These are phyloP conservation scores for Moricandia arvensis DNA, from an alignment of 345 rosid genomes.

Conservation along the genomic window DNA sequence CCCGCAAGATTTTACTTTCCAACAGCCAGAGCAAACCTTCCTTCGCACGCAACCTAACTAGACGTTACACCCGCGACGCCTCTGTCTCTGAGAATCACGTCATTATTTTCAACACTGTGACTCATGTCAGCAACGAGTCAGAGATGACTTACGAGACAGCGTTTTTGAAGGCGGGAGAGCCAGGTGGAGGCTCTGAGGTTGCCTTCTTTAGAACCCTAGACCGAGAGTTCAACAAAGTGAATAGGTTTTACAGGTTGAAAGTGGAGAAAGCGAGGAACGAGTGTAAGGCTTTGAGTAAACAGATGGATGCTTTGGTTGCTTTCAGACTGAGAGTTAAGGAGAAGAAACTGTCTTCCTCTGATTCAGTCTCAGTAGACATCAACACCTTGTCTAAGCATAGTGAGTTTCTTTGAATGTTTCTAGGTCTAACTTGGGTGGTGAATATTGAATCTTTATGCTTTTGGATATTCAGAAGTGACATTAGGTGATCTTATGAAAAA, in stretches of 20 bases:
- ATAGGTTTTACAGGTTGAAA: slow-evolving; percentile 29
- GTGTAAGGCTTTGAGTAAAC: slow-evolving; percentile 26
- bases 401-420: slow-evolving; percentile 4
- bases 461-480: slow-evolving; percentile 4
- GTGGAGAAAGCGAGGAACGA: slow-evolving; percentile 23
- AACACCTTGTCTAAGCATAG: slow-evolving; percentile 26
- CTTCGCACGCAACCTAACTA: slow-evolving; percentile 42
- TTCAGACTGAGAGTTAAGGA: slow-evolving; percentile 50
- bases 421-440: background rate
- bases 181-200: slow-evolving; percentile 41
- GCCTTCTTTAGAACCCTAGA: slow-evolving; percentile 44
- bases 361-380: slow-evolving; percentile 23
- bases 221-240: slow-evolving; percentile 43
- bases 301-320: slow-evolving; percentile 56
- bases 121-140: background rate
- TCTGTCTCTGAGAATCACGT: slow-evolving; percentile 12
- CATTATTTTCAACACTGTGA: slow-evolving; percentile 32
- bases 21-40: slow-evolving; percentile 26
- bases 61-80: slow-evolving; percentile 11
- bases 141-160: slow-evolving; percentile 23
- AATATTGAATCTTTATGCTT: background rate
- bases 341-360: slow-evolving; percentile 39
- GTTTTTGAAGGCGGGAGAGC: slow-evolving; percentile 37
- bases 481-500: slow-evolving; percentile 17
- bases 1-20: slow-evolving; percentile 28